These are phyloP conservation scores for Dothideomycetes sp. DNA, from an alignment of 2,329 filamentous ascomycete species.

Conservation along the genomic window DNA sequence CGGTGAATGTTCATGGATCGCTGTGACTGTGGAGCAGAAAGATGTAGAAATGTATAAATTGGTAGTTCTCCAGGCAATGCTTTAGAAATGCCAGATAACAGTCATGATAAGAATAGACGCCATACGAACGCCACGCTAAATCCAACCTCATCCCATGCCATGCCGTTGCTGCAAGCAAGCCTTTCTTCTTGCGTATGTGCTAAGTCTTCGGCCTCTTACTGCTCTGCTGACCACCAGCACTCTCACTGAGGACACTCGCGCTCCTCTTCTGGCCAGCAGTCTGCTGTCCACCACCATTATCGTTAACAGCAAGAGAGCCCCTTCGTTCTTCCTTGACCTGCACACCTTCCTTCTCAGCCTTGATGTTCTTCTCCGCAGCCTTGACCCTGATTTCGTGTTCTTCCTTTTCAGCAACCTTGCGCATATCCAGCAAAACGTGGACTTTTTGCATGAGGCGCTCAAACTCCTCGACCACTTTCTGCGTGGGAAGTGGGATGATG, in stretches of 20 bases:
- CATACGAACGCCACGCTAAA: no score
- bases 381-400: slow-evolving; percentile 56
- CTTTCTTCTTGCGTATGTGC: no score
- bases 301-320: neutral
- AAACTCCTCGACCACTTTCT: slow-evolving; percentile 58
- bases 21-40: no score
- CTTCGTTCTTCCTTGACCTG: slow-evolving; percentile 4
- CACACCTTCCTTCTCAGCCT: slow-evolving; percentile 4
- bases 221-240: slow-evolving; percentile 5
- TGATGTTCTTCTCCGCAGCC: slow-evolving; percentile 22
- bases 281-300: neutral
- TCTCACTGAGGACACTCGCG: slow-evolving; percentile 9
- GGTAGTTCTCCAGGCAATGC: no score
- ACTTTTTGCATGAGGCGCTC: slow-evolving; percentile 61
- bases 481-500: slow-evolving; percentile 63
- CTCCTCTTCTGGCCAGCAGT: slow-evolving; percentile 9
- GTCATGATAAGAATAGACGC: no score
- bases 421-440: slow-evolving; percentile 56
- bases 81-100: no score
- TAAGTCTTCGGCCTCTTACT: slow-evolving; percentile 8
- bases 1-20: no score
- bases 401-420: slow-evolving; percentile 66
- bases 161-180: no score
- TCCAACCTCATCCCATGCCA: no score
- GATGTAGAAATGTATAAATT: no score